Conservation (phyloP, 176 grass and related monocot species). For the Bothriochloa decipiens region DNA sequence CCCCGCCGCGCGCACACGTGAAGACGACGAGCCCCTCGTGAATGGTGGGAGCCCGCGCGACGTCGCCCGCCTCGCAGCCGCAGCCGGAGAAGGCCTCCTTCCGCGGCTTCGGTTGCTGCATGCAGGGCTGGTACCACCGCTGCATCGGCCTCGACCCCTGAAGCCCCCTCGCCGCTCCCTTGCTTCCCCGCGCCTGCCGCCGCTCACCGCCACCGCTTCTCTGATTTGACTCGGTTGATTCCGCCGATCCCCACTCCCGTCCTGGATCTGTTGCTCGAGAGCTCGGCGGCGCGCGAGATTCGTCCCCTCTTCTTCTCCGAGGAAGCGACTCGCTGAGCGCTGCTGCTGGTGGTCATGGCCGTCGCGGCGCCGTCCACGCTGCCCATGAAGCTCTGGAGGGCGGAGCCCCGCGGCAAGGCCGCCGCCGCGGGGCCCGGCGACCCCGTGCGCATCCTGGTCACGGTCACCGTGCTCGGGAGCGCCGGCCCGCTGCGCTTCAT, state of each 20-base stretch:
- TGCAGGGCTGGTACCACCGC: conserved; percentile 92
- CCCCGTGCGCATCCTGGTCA: conserved; percentile 56
- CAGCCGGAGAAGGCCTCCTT: conserved; percentile 52
- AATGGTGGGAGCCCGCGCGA: conserved; percentile 74
- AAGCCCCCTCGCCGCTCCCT: not conserved
- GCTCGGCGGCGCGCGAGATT: no score
- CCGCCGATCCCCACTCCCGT: no score
- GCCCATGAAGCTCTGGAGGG: conserved; percentile 52
- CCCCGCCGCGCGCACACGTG: not conserved
- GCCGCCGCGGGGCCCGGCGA: conserved; percentile 7
- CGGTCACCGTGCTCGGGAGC: conserved; percentile 79
- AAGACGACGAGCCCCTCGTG: conserved; percentile 50
- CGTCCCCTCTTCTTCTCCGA: not conserved
- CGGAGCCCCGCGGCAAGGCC: conserved; percentile 21
- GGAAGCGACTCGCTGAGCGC: not conserved
- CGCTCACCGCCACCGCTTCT: not conserved
- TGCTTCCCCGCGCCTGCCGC: not conserved
- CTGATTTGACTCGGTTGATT: not conserved
- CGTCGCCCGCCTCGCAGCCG: conserved; percentile 42
- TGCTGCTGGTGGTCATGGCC: not conserved
- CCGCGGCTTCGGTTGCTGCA: conserved; percentile 74
- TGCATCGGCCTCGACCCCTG: conserved; percentile 81
- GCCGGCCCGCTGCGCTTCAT: conserved; percentile 74
- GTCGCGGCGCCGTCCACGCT: conserved; percentile 20
- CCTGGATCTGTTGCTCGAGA: not conserved